Evolutionary conservation across 805 yeast species (phyloP), one percentile per base, ranked within the genome.

Genomic region (Ogataea nonfermentans): DNA sequence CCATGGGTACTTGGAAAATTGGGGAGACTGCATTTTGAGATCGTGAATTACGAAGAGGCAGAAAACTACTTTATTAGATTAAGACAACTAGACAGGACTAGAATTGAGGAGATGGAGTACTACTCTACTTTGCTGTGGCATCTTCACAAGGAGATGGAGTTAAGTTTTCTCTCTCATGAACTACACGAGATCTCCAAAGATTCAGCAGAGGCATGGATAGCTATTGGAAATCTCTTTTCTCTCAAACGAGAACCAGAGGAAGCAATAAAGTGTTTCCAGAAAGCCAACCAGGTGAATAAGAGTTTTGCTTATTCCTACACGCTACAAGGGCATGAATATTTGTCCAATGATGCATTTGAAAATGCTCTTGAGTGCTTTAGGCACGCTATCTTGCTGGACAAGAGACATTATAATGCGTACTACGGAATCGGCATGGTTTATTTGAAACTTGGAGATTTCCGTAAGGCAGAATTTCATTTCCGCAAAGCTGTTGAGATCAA

Each of bases 401-500:
- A 81, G 32, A 71, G 89, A 41, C 96, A 88, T 58, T 93, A 90
- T 62, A 93, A 91, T 62, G 97, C 98, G 0, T 79, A 90, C 55
- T 93, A 93, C 56, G 99, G 99, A 19, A 76, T 93, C 41, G 99
- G 98, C 6, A 88, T 89, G 91, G 95, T 89, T 20, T 84, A 81
- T 59, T 74, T 88, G 59, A 86, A 88, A 54, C 65, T 89, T 37
- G 98, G 97, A 4, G 89, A 87, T 52, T 79, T 79, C 55, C 78
- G 76, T 30, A 79, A 79, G 52, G 96, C 98, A 1, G 90, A 88
- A 53, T 77, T 79, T 46, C 95, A 88, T 61, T 88, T 91, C 66
- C 69, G 88, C 39, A 86, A 84, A 55, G 98, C 98, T 0, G 78
- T 85, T 11, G 76, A 82, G 25, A 87, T 93, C 34, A 93, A 93